A percentile compares a stretch with the other conserved stretches of the same genome.
These are phyloP conservation scores for Komagataella pseudopastoris DNA, from an alignment of 805 yeast species.

Conservation along the genomic window DNA sequence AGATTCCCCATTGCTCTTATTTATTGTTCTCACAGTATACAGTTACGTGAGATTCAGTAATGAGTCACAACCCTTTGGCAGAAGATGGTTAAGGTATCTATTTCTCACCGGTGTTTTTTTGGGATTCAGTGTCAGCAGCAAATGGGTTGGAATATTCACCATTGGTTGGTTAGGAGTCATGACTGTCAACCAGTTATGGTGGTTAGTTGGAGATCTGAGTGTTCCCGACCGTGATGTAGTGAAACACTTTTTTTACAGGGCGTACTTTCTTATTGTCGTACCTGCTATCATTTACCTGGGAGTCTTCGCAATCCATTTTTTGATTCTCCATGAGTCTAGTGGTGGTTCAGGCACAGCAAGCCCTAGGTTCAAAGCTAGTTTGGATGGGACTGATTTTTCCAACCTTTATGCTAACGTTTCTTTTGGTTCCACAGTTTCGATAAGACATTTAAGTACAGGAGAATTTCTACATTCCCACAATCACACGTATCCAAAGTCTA, in stretches of 20 bases:
- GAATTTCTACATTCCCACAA: conserved; percentile 75
- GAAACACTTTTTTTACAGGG: conserved; percentile 26
- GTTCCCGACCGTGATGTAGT: conserved; percentile 20
- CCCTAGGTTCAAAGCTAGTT: conserved; percentile 51
- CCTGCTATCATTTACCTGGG: conserved; percentile 48
- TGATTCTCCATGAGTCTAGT: conserved; percentile 32
- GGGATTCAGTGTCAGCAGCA: conserved; percentile 48
- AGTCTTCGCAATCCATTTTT: conserved; percentile 45
- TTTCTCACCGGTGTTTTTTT: conserved; percentile 31
- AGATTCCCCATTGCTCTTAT: conserved; percentile 31
- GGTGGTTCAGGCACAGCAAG: conserved; percentile 51
- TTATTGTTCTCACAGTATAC: conserved; percentile 33
- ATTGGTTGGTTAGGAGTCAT: conserved; percentile 46
- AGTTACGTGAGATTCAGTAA: conserved; percentile 35
- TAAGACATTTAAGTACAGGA: conserved; percentile 65
- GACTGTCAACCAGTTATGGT: conserved; percentile 47
- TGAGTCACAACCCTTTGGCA: conserved; percentile 22
- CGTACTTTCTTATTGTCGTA: conserved; percentile 28
- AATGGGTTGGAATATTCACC: conserved; percentile 62
- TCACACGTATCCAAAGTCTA: conserved; percentile 40
- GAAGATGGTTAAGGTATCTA: conserved; percentile 39
- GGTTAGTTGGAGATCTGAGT: conserved; percentile 50
- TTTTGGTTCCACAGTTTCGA: conserved; percentile 56
- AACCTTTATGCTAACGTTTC: conserved; percentile 50
- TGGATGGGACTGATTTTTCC: conserved; percentile 25